Conservation (phyloP, 2,329 filamentous ascomycete genomes). For the Curvularia verruculosa region DNA sequence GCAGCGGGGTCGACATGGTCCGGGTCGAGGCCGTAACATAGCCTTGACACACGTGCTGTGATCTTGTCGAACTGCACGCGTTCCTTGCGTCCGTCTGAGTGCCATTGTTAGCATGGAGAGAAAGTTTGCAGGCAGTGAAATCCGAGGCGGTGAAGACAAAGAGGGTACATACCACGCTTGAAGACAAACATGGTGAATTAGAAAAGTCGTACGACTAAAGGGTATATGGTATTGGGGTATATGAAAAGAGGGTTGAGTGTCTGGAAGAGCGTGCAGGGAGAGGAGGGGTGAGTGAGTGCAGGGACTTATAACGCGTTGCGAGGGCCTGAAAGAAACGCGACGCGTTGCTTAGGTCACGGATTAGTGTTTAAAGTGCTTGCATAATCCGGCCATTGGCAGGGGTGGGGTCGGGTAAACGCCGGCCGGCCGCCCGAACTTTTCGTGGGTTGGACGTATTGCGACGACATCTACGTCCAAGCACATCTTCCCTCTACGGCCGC, state of each 20-base stretch:
- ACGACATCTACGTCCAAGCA: slow-evolving; percentile 11
- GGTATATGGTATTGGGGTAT: slow-evolving; percentile 39
- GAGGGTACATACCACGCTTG: slow-evolving; percentile 49
- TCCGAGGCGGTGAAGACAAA: slow-evolving; percentile 17
- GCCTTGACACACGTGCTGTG: slow-evolving; percentile 93
- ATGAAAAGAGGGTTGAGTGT: slow-evolving; percentile 27
- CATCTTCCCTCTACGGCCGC: slow-evolving; percentile 10
- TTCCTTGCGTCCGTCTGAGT: slow-evolving; percentile 95
- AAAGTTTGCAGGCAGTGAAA: slow-evolving; percentile 26
- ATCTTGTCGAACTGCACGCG: slow-evolving; percentile 99
- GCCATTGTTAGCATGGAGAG: slow-evolving; percentile 31
- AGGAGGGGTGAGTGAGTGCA: slow-evolving; percentile 23
- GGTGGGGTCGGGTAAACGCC: slow-evolving; percentile 24
- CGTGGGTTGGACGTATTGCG: slow-evolving; percentile 14
- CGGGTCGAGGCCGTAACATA: slow-evolving; percentile 96
- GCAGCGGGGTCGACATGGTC: slow-evolving; percentile 97
- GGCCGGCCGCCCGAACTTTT: slow-evolving; percentile 37
- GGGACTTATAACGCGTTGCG: slow-evolving; percentile 40
- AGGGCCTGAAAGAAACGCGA: slow-evolving; percentile 20
- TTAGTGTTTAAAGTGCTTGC: slow-evolving; percentile 34
- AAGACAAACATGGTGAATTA: slow-evolving; percentile 50
- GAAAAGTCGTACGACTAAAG: slow-evolving; percentile 23
- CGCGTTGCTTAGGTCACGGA: slow-evolving; percentile 25
- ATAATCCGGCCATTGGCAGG: slow-evolving; percentile 10
- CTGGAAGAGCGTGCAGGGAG: slow-evolving; percentile 28